Base-by-base conservation (phyloP, 1,139 yeast species). In the Suhomyces bribrorum region DNA sequence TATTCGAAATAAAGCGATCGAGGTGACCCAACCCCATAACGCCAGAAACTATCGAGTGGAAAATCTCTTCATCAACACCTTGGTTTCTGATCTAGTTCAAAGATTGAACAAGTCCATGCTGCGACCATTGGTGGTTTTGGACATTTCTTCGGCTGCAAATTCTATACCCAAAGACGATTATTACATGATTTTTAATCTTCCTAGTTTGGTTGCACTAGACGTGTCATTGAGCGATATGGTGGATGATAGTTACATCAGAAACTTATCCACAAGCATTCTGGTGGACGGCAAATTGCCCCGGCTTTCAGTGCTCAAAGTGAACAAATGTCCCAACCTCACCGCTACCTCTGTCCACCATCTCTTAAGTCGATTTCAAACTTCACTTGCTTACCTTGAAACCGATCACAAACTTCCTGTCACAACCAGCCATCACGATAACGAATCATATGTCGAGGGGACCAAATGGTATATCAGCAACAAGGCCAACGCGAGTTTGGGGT, bases 221-320 rank as follows among this genome's bases (percentile, higher is more conserved):
- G 36, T 71, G 7, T 65, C 73, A 1, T 52, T 57, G 30, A 56
- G 54, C 31, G 26, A 34, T 0, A 31, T 43, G 7, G 48, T 69
- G 6, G 70, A 68, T 45, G 75, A 69, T 43, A 57, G 49, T 14
- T 61, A 59, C 20, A 31, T 69, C 5, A 48, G 55, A 26, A 61
- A 60, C 29, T 42, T 70, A 31, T 40, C 53, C 13, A 40, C 53
- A 2, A 49, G 62, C 14, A 51, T 68, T 8, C 32, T 37, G 1
- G 45, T 44, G 29, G 61, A 57, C 14, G 61, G 57, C 1, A 58
- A 56, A 30, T 41, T 63, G 5, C 43, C 50, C 1, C 46, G 47
- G 9, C 51, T 71, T 15, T 47, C 57, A 11, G 43, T 64, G 1
- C 32, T 71, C 1, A 47, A 56, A 12, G 20, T 70, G 2, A 41